Conservation (phyloP, 2,329 filamentous ascomycete species). For the Aureobasidium sp. region DNA sequence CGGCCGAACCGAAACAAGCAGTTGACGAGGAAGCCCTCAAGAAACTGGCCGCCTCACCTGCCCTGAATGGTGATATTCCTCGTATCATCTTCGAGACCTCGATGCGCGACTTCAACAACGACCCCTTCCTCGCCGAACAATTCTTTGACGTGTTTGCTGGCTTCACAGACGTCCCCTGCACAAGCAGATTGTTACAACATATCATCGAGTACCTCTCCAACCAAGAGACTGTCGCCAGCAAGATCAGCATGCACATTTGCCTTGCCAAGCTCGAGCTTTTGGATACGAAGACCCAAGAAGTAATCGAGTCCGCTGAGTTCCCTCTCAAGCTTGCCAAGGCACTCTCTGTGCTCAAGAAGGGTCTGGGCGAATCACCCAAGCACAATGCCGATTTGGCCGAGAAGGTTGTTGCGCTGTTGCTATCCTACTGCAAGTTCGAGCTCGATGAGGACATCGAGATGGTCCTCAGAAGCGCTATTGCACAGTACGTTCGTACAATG, state of each 20-base stretch:
- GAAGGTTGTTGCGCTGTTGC: slow-evolving; percentile 41
- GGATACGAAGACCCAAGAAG: slow-evolving; percentile 52
- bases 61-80: slow-evolving; percentile 86
- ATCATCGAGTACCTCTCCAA: slow-evolving; percentile 54
- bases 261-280: slow-evolving; percentile 62
- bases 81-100: slow-evolving; percentile 85
- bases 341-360: slow-evolving; percentile 52
- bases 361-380: slow-evolving; percentile 30
- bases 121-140: slow-evolving; percentile 52
- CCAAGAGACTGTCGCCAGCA: slow-evolving; percentile 39
- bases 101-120: slow-evolving; percentile 63
- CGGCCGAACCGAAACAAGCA: slow-evolving; percentile 37
- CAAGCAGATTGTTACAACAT: slow-evolving; percentile 60
- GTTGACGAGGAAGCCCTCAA: slow-evolving; percentile 50
- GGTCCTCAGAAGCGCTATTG: slow-evolving; percentile 38
- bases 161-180: slow-evolving; percentile 59
- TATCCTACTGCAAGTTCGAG: slow-evolving; percentile 35
- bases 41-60: slow-evolving; percentile 62
- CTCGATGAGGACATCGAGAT: slow-evolving; percentile 46
- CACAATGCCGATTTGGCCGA: slow-evolving; percentile 32
- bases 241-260: slow-evolving; percentile 56
- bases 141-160: slow-evolving; percentile 74
- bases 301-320: slow-evolving; percentile 43
- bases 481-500: slow-evolving; percentile 23
- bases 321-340: slow-evolving; percentile 60